Evolutionary conservation across 306 rosid species (phyloP).

Genomic region (Psophocarpus tetragonolobus): DNA sequence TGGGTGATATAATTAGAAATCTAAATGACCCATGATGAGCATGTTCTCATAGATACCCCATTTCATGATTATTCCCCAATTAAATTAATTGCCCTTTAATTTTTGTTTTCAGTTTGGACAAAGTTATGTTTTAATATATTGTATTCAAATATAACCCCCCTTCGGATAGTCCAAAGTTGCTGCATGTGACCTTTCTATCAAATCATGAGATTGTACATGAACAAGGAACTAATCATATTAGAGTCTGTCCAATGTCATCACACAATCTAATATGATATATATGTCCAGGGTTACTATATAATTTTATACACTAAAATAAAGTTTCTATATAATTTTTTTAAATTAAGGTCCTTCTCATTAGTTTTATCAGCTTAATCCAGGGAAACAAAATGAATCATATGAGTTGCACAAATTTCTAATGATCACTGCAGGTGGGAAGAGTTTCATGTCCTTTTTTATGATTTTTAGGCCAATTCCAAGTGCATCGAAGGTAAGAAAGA

Average conservation of each 20-base stretch:
- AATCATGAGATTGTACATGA: slow-evolving; percentile 54
- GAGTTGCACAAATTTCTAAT: slow-evolving; percentile 44
- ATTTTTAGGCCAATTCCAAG: slow-evolving; percentile 31
- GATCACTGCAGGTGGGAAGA: slow-evolving; percentile 53
- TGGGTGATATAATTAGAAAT: slow-evolving; percentile 59
- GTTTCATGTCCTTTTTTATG: slow-evolving; percentile 46
- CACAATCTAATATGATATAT: slow-evolving; percentile 47
- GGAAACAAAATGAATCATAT: slow-evolving; percentile 15
- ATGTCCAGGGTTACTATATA: not conserved
- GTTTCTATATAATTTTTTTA: slow-evolving; percentile 16
- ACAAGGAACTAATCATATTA: slow-evolving; percentile 47
- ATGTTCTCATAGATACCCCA: slow-evolving; percentile 60
- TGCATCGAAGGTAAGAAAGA: slow-evolving; percentile 33
- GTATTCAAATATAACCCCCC: slow-evolving; percentile 11
- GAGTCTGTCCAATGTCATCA: not conserved
- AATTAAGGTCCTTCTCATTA: slow-evolving; percentile 17
- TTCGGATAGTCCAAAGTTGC: slow-evolving; percentile 56
- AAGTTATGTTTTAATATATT: slow-evolving; percentile 6
- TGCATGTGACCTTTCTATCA: slow-evolving; percentile 55
- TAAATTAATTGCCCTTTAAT: slow-evolving; percentile 39
- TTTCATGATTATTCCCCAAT: slow-evolving; percentile 59
- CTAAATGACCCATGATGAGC: slow-evolving; percentile 52
- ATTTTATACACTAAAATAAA: not conserved
- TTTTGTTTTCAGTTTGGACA: slow-evolving; percentile 31
- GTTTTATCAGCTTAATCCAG: slow-evolving; percentile 2